Percentiles rank a stretch among this genome's conserved stretches.
These are phyloP conservation scores for Leccinum cinnamomeum DNA, from an alignment of 1,284 basidiomycete genomes.

Conservation along the genomic window DNA sequence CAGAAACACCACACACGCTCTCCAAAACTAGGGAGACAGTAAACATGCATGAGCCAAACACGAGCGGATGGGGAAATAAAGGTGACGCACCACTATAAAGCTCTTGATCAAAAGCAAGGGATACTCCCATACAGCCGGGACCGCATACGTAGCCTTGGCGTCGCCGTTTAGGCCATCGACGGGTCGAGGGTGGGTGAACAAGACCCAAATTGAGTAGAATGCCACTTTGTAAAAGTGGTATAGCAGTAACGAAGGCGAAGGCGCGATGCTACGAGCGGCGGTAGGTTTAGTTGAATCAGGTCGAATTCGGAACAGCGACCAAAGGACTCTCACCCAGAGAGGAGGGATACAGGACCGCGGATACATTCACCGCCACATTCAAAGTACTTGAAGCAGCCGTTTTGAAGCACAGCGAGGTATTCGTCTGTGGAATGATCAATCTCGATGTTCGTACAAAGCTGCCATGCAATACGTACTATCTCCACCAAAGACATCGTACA, in stretches of 20 bases:
- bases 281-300: background rate
- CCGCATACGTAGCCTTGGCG: constrained; percentile 19
- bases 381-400: constrained; percentile 98
- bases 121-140: constrained; percentile 42
- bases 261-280: constrained; percentile 53
- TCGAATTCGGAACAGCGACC: background rate
- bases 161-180: constrained; percentile 10
- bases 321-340: constrained; percentile 65
- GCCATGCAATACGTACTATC: background rate
- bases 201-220: constrained; percentile 86
- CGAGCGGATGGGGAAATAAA: constrained; percentile 2
- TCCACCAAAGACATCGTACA: constrained; percentile 80
- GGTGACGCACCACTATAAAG: constrained; percentile 39
- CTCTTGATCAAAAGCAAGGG: constrained; percentile 45
- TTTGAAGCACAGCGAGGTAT: constrained; percentile 79
- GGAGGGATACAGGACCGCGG: constrained; percentile 83
- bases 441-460: constrained; percentile 6
- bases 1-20: constrained; percentile 82
- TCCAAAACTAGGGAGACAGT: constrained; percentile 67
- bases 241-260: constrained; percentile 77
- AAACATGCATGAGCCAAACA: constrained; percentile 10
- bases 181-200: constrained; percentile 71
- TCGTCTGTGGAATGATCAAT: constrained; percentile 52
- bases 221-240: constrained; percentile 96
- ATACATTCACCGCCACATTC: constrained; percentile 90